phyloP scores from a whole-genome alignment of 2,329 filamentous ascomycete genomes.

The Verticillium klebahnii region DNA sequence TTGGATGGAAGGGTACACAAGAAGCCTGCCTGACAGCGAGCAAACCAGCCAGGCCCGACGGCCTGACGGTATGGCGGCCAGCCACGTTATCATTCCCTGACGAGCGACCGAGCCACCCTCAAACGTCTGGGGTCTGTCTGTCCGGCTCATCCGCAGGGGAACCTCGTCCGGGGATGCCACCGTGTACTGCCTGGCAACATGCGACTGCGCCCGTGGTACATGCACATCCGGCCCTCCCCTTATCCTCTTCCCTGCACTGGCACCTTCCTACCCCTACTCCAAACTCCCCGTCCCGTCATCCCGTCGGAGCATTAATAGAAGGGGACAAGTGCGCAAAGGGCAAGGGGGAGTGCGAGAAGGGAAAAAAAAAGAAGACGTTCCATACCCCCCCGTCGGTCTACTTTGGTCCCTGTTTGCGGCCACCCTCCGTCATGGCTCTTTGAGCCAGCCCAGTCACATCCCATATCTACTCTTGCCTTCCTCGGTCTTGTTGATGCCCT shows the following conservation, averaged over 20 bases:
- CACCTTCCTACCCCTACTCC: background rate
- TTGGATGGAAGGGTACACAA: background rate
- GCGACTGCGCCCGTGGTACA: background rate
- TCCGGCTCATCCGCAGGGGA: background rate
- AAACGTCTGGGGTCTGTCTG: background rate
- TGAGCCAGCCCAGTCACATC: background rate
- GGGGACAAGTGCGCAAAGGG: background rate
- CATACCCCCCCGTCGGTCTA: background rate
- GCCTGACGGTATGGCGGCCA: background rate
- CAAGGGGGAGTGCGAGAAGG: background rate
- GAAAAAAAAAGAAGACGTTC: background rate
- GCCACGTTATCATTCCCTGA: background rate
- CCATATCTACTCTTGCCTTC: background rate
- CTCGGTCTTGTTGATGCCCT: background rate
- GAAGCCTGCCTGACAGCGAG: background rate
- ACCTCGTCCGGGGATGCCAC: background rate
- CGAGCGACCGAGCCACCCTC: background rate
- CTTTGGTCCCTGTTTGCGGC: background rate
- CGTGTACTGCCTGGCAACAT: background rate
- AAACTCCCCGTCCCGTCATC: slow-evolving; percentile 5
- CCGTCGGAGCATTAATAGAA: slow-evolving; percentile 3
- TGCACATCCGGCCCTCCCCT: background rate
- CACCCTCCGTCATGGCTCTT: background rate
- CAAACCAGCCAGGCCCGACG: background rate
- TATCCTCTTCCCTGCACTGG: slow-evolving; percentile 3